Evolutionary conservation across 148 eudicot species (phyloP).

Genomic region (Cornus florida): DNA sequence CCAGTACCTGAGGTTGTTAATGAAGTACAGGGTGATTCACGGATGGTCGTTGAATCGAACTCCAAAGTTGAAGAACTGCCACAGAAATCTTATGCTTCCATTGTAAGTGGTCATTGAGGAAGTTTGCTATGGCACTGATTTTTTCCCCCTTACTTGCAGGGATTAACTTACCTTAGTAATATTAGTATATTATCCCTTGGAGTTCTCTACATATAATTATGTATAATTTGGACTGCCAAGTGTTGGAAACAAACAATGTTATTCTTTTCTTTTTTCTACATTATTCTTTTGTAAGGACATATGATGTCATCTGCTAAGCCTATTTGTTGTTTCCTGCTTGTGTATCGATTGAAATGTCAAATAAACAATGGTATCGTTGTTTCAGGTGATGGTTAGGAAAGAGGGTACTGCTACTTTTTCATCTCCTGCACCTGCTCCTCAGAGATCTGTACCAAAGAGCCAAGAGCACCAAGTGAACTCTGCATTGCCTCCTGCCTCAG

Average conservation of each 20-base stretch:
- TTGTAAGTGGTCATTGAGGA: conserved; percentile 51
- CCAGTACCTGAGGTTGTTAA: conserved; percentile 65
- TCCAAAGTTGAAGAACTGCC: conserved; percentile 55
- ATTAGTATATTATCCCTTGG: background rate
- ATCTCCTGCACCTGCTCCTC: conserved; percentile 40
- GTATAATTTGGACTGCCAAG: too few relatives aligned
- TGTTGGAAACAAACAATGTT: background rate
- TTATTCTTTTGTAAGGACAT: too few relatives aligned
- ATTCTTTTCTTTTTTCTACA: too few relatives aligned
- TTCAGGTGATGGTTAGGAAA: conserved; percentile 69
- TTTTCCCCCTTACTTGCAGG: background rate
- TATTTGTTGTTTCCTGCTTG: background rate
- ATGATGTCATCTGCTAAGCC: background rate
- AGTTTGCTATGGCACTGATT: background rate
- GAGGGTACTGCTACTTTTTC: conserved; percentile 37
- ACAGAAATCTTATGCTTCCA: conserved; percentile 89
- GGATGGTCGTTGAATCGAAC: conserved; percentile 42
- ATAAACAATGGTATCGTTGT: conserved; percentile 10
- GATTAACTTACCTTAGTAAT: background rate
- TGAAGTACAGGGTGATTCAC: conserved; percentile 43
- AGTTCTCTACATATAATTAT: background rate
- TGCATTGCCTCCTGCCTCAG: conserved; percentile 30
- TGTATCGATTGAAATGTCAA: background rate
- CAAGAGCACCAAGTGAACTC: conserved; percentile 40
- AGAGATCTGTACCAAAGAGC: conserved; percentile 44